A percentile compares a stretch with the other conserved stretches of the same genome.
phyloP scores from a whole-genome alignment of 176 grass and related monocot genomes.

The Cenchrus purpureus region DNA sequence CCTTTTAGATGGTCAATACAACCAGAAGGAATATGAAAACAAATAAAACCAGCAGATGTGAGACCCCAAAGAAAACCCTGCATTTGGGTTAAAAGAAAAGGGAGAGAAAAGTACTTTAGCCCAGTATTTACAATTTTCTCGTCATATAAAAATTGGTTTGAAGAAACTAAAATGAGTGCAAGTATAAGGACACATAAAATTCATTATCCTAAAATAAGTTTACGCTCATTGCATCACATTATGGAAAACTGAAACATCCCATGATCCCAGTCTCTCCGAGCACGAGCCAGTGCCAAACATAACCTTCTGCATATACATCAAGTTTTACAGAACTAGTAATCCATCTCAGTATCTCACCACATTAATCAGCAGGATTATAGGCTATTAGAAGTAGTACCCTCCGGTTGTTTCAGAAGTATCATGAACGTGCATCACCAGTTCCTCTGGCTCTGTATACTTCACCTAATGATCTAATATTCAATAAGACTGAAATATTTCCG shows the following conservation, averaged over 20 bases:
- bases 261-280: background rate
- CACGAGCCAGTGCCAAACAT: background rate
- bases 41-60: background rate
- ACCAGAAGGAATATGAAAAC: background rate
- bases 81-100: no score
- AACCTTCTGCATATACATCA: background rate
- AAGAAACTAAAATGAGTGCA: background rate
- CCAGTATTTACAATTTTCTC: background rate
- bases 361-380: background rate
- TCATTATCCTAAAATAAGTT: background rate
- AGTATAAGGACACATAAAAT: background rate
- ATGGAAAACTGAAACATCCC: background rate
- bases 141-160: background rate
- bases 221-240: background rate
- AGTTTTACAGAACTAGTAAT: background rate
- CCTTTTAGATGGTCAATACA: background rate
- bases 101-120: no score
- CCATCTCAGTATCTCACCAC: background rate
- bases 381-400: background rate
- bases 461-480: background rate
- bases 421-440: background rate
- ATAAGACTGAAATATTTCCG: background rate
- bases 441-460: background rate
- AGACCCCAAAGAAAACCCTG: background rate
- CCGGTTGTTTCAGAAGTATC: background rate